Evolutionary conservation across 2,329 filamentous ascomycete genomes (phyloP).

Genomic region (Aspergillus pseudoterreus): DNA sequence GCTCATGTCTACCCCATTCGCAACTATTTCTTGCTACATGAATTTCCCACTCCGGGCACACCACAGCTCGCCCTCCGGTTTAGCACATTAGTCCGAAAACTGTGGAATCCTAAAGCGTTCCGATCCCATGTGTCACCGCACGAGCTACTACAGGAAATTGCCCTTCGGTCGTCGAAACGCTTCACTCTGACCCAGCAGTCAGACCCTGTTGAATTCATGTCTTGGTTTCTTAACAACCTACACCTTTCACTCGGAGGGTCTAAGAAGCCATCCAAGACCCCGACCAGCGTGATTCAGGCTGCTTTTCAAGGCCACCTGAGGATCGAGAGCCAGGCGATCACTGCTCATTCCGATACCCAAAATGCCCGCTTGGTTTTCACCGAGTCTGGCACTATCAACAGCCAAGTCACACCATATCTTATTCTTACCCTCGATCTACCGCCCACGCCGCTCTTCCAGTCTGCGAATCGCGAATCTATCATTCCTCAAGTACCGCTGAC

Average conservation of each 20-base stretch:
- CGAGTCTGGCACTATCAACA: slow-evolving; percentile 77
- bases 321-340: slow-evolving; percentile 91
- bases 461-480: slow-evolving; percentile 90
- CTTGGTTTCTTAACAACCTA: slow-evolving; percentile 95
- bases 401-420: slow-evolving; percentile 74
- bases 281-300: slow-evolving; percentile 74
- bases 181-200: slow-evolving; percentile 89
- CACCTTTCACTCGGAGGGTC: slow-evolving; percentile 88
- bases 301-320: slow-evolving; percentile 92
- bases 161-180: slow-evolving; percentile 82
- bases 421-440: slow-evolving; percentile 92
- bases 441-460: slow-evolving; percentile 89
- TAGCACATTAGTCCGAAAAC: slow-evolving; percentile 86
- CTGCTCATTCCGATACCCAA: slow-evolving; percentile 75
- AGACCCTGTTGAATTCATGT: slow-evolving; percentile 93
- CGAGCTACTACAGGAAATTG: slow-evolving; percentile 92
- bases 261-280: slow-evolving; percentile 69
- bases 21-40: slow-evolving; percentile 86
- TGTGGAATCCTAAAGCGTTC: slow-evolving; percentile 97
- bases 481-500: slow-evolving; percentile 76
- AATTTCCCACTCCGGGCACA: slow-evolving; percentile 59
- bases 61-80: slow-evolving; percentile 85
- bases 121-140: slow-evolving; percentile 96
- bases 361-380: slow-evolving; percentile 89
- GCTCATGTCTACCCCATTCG: slow-evolving; percentile 85